Base-by-base conservation (phyloP, 495 filamentous ascomycete genomes). In the Aspergillus mulundensis region DNA sequence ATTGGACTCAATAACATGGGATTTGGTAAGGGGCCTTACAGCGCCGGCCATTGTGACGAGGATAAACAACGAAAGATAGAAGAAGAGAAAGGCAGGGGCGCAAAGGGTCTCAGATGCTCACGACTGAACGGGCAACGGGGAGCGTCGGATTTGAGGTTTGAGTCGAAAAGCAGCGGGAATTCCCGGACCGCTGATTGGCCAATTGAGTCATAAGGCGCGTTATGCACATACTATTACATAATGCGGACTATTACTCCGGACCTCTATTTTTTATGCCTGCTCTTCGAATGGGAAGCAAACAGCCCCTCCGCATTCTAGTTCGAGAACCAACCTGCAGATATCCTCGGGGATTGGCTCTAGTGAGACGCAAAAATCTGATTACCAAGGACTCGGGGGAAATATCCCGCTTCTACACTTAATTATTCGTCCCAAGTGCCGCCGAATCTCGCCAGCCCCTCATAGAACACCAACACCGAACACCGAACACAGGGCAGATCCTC, bases 41-140 rank as follows among this genome's bases (percentile, higher is more conserved):
- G 78, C 74, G 58, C 79, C 78, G 57, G 80, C 70, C 82, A 84
- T 84, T 73, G 68, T 81, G 75, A 72, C 52, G 51, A 48, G 59
- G n/a, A 56, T 20, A 55, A 57, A 50, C 52, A 18, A 14, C 48
- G 21, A 34, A 54, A 38, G 55, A 44, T 57, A 46, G 53, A 48
- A 49, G 50, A 48, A 15, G 43, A 60, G 36, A 54, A 50, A 48
- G 51, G n/a, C n/a, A 38, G 55, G 61, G 53, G 58, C 53, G 51
- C 64, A 62, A 49, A 58, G 57, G 57, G 62, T 62, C 64, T 62
- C 64, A 48, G 66, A 62, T 59, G 66, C 54, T 63, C 50, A 61
- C 57, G 48, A 32, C 38, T 16, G 39, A 53, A 43, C 36, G 43
- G 54, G 54, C 62, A 52, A 45, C 53, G 39, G 36, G 25, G 48